phyloP scores from a whole-genome alignment of 768 basidiomycete genomes.

The Mrakia frigida region DNA sequence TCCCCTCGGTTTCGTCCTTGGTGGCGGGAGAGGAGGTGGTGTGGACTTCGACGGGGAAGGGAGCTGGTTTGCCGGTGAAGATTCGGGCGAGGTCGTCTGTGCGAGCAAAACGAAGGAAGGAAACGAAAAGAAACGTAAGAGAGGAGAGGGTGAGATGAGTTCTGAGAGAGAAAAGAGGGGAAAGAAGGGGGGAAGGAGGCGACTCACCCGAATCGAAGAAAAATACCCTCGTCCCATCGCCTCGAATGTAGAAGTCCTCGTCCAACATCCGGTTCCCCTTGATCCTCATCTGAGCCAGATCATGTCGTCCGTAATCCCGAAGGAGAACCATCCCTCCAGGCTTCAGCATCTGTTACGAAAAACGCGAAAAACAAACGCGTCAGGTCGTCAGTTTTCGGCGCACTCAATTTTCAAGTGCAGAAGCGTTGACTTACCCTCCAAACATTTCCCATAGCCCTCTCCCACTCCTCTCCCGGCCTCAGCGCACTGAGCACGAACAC shows the following conservation, averaged over 20 bases:
- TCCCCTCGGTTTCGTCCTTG: slow-evolving; percentile 35
- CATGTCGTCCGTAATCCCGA: slow-evolving; percentile 79
- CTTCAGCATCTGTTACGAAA: slow-evolving; percentile 66
- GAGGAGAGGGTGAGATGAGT: too few species aligned
- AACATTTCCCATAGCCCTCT: slow-evolving; percentile 70
- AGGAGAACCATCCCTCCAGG: slow-evolving; percentile 78
- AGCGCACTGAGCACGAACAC: slow-evolving; percentile 92
- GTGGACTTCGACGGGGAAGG: slow-evolving; percentile 21
- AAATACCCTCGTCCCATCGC: slow-evolving; percentile 95
- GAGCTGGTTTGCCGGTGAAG: slow-evolving; percentile 59
- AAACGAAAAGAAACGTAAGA: neutral
- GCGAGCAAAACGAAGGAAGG: slow-evolving; percentile 26
- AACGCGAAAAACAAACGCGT: neutral
- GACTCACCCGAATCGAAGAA: slow-evolving; percentile 79
- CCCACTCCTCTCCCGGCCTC: slow-evolving; percentile 83
- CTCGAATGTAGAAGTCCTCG: slow-evolving; percentile 92
- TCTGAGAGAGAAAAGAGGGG: too few species aligned
- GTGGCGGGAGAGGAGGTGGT: slow-evolving; percentile 5
- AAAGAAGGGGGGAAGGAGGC: neutral
- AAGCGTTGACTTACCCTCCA: slow-evolving; percentile 52
- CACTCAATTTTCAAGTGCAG: neutral
- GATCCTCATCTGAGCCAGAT: slow-evolving; percentile 91
- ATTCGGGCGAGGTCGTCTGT: slow-evolving; percentile 72
- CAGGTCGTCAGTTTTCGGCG: too few species aligned
- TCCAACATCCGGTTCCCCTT: slow-evolving; percentile 79